Evolutionary conservation across 2,329 filamentous ascomycete species (phyloP).

Genomic region (Trichophyton schoenleinii): DNA sequence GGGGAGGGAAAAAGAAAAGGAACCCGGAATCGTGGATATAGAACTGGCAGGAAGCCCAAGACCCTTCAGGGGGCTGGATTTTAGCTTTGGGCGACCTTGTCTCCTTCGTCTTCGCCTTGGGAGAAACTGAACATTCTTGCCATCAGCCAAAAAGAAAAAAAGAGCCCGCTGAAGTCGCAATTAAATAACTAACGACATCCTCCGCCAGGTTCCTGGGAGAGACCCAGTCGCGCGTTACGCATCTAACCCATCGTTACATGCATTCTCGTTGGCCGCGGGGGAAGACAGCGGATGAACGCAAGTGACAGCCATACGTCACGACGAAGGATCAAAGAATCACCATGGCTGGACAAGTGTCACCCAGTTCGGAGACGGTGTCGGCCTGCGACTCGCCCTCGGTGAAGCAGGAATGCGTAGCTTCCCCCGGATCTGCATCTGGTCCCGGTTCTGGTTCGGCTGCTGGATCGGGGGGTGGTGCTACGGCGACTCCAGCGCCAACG

Average conservation of each 20-base stretch:
- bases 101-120: neutral
- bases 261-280: neutral
- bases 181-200: neutral
- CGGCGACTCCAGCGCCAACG: neutral
- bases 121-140: neutral
- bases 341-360: neutral
- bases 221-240: neutral
- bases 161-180: neutral
- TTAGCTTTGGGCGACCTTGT: neutral
- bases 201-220: neutral
- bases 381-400: neutral
- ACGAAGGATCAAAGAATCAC: neutral
- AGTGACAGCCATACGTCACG: neutral
- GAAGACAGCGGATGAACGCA: neutral
- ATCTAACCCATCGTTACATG: neutral
- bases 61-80: neutral
- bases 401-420: neutral
- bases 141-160: neutral
- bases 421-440: neutral
- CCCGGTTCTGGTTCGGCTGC: neutral
- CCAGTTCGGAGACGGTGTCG: neutral
- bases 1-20: neutral
- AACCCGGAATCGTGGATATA: neutral
- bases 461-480: neutral
- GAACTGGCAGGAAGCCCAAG: neutral